A percentile compares a stretch with the other conserved stretches of the same genome.
These are phyloP conservation scores for Peronosclerospora sorghi DNA, from an alignment of 352 stramenopile species.

Conservation along the genomic window DNA sequence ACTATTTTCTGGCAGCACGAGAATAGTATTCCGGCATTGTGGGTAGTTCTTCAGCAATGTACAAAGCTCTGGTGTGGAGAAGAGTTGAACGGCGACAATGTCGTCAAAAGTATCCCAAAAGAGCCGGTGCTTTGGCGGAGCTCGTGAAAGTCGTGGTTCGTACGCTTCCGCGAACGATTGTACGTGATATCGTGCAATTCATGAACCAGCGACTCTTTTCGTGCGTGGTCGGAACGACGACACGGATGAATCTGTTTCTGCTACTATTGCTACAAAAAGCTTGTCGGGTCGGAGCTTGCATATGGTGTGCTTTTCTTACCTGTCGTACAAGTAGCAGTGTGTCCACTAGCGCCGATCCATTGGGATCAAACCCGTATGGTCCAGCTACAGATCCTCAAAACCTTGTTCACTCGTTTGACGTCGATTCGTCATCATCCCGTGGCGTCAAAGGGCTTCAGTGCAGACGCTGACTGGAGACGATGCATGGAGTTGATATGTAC, in stretches of 20 bases:
- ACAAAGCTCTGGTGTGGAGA: constrained; percentile 49
- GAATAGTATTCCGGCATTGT: constrained; percentile 15
- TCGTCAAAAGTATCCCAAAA: constrained; percentile 10
- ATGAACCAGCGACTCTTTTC: constrained; percentile 39
- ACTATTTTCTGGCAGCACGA: constrained; percentile 15
- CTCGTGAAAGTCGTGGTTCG: constrained; percentile 34
- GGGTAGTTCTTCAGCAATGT: constrained; percentile 44
- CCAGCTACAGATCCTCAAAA: constrained; percentile 40
- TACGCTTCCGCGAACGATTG: constrained; percentile 3
- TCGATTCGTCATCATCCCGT: constrained; percentile 7
- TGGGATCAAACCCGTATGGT: constrained; percentile 31
- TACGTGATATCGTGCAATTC: constrained; percentile 24
- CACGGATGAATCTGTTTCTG: constrained; percentile 42
- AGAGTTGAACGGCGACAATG: too few species aligned
- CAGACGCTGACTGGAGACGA: constrained; percentile 10
- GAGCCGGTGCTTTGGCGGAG: constrained; percentile 31
- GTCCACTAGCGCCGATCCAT: constrained; percentile 19
- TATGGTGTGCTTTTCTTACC: constrained; percentile 19
- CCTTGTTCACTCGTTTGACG: constrained; percentile 27
- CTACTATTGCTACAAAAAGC: constrained; percentile 40
- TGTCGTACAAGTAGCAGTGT: constrained; percentile 33
- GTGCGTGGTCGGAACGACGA: constrained; percentile 20
- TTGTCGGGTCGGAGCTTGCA: constrained; percentile 20
- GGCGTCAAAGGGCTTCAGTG: neutral
- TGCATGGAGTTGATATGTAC: constrained; percentile 35